phyloP scores from a whole-genome alignment of 208 protist species.

The Zelonia costaricensis region DNA sequence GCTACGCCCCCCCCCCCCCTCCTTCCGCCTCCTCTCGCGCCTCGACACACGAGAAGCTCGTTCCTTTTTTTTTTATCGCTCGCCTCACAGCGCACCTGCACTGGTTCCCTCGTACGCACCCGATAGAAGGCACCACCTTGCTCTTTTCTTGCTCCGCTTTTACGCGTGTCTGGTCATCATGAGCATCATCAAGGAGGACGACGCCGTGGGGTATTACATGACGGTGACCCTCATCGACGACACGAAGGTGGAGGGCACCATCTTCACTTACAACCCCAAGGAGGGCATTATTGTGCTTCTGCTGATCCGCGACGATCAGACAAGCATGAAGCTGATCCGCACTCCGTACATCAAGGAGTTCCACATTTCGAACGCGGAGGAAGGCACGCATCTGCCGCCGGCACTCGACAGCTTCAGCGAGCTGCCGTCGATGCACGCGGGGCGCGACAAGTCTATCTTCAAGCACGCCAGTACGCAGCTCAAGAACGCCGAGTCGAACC shows the following conservation, averaged over 20 bases:
- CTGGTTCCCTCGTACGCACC: too few relatives aligned
- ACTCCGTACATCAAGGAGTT: slow-evolving; percentile 80
- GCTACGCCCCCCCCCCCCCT: too few relatives aligned
- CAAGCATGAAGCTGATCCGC: slow-evolving; percentile 69
- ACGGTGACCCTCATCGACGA: slow-evolving; percentile 62
- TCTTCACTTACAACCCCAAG: slow-evolving; percentile 85
- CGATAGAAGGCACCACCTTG: too few relatives aligned
- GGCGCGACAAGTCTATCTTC: slow-evolving; percentile 81
- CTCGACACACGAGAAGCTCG: too few relatives aligned
- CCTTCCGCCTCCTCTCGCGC: too few relatives aligned
- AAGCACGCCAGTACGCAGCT: slow-evolving; percentile 74
- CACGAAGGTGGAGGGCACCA: slow-evolving; percentile 59
- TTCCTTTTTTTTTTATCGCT: slow-evolving; percentile 14
- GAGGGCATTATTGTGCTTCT: slow-evolving; percentile 77
- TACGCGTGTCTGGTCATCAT: slow-evolving; percentile 34
- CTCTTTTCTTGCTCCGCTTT: not conserved
- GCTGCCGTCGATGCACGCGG: slow-evolving; percentile 85
- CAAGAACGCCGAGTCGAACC: slow-evolving; percentile 54
- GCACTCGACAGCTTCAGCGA: slow-evolving; percentile 54
- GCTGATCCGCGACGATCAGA: slow-evolving; percentile 40
- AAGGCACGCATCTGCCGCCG: slow-evolving; percentile 53
- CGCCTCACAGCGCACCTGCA: slow-evolving; percentile 18
- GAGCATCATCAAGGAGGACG: slow-evolving; percentile 56
- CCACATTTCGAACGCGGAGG: slow-evolving; percentile 30
- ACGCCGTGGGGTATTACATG: slow-evolving; percentile 73